Conservation (phyloP, 768 basidiomycete genomes). For the Phlebiopsis gigantea region DNA sequence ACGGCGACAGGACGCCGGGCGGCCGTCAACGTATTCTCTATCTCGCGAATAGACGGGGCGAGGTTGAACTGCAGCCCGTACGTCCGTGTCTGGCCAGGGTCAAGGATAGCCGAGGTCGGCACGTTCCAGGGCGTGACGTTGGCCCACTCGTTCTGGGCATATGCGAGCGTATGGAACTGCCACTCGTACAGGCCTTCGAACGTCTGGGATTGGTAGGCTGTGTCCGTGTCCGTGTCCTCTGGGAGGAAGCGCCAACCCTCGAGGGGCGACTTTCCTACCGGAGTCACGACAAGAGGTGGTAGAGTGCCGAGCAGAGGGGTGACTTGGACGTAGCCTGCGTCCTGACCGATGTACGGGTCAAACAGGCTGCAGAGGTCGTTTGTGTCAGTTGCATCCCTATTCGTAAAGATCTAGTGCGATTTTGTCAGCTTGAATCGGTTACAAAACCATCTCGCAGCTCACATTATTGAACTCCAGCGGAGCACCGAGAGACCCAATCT, state of each 20-base stretch:
- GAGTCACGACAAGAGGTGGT: conserved; percentile 45
- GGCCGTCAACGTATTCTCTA: conserved; percentile 39
- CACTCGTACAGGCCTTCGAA: conserved; percentile 58
- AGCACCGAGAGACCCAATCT: conserved; percentile 49
- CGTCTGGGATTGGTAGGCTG: conserved; percentile 53
- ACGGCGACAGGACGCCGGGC: conserved; percentile 43
- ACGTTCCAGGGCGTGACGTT: conserved; percentile 49
- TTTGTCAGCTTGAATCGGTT: background rate
- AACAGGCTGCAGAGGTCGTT: conserved; percentile 49
- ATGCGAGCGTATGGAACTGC: conserved; percentile 51
- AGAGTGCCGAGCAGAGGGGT: conserved; percentile 51
- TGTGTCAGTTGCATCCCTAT: conserved; percentile 43
- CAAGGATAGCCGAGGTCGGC: conserved; percentile 41
- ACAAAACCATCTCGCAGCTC: conserved; percentile 10
- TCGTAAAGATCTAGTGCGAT: conserved; percentile 46
- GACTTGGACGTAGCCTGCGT: conserved; percentile 47
- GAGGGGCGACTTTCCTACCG: conserved; percentile 39
- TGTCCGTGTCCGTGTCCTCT: conserved; percentile 38
- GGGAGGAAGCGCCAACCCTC: conserved; percentile 57
- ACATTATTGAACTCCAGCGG: conserved; percentile 56
- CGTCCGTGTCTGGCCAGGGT: conserved; percentile 42
- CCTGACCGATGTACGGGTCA: conserved; percentile 54
- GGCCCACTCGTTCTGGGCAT: conserved; percentile 52
- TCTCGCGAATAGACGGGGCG: conserved; percentile 44
- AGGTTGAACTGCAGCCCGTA: conserved; percentile 49